Conservation (phyloP, 192 early-diverging fungal genomes). For the Podila verticillata region DNA sequence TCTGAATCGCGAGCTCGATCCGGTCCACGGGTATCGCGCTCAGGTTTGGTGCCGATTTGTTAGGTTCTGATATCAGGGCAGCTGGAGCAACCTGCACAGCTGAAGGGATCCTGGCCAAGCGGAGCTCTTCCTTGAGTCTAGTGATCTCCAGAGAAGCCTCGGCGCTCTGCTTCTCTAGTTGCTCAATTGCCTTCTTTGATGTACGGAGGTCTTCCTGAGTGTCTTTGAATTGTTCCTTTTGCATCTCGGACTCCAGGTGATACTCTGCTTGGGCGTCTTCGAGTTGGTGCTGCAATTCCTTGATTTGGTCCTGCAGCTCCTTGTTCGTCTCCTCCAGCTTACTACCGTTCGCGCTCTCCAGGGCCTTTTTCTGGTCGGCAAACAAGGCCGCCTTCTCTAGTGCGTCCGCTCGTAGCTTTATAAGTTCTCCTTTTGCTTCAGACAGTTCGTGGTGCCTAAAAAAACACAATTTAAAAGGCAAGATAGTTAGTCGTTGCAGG, state of each 20-base stretch:
- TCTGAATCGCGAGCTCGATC: slow-evolving; percentile 14
- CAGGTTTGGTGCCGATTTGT: background rate
- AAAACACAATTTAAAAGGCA: background rate
- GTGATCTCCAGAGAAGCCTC: background rate
- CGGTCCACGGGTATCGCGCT: background rate
- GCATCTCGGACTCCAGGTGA: background rate
- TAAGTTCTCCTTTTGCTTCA: background rate
- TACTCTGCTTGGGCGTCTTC: slow-evolving; percentile 3
- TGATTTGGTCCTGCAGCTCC: background rate
- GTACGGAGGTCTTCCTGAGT: background rate
- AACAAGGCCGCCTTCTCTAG: background rate
- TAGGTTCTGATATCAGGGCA: no score
- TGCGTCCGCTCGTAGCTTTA: background rate
- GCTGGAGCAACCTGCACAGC: background rate
- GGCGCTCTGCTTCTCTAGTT: background rate
- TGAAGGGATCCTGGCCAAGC: background rate
- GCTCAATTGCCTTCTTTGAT: background rate
- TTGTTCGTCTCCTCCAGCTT: background rate
- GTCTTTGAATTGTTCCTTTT: background rate
- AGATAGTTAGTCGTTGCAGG: background rate
- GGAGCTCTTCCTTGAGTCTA: background rate
- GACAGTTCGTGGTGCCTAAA: background rate
- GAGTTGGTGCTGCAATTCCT: slow-evolving; percentile 5
- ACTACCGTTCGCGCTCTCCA: background rate
- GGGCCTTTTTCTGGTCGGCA: background rate